Evolutionary conservation across 2,329 filamentous ascomycete genomes (phyloP).

Genomic region (Pezicula rhizophila): DNA sequence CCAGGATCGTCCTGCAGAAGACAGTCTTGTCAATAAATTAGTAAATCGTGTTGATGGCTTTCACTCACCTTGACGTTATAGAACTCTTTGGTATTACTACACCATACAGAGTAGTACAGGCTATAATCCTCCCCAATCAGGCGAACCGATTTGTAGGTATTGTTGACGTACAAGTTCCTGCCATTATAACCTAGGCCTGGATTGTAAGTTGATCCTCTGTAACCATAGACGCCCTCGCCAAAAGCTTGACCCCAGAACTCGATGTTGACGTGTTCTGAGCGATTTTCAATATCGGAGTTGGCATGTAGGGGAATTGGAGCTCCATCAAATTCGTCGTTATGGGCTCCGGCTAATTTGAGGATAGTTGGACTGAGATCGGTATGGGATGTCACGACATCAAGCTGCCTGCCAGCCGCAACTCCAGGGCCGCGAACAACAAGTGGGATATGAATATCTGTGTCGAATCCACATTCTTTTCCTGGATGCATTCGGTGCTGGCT

Average conservation of each 20-base stretch:
- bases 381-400: conserved; percentile 41
- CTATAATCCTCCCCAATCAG: conserved; percentile 42
- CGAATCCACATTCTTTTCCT: conserved; percentile 41
- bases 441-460: conserved; percentile 41
- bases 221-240: background rate
- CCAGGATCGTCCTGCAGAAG: conserved; percentile 39
- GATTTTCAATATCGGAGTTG: conserved; percentile 19
- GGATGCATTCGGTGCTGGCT: conserved; percentile 40
- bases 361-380: conserved; percentile 43
- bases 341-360: conserved; percentile 23
- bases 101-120: conserved; percentile 61
- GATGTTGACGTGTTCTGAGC: conserved; percentile 37
- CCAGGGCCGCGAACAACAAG: conserved; percentile 52
- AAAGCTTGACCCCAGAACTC: conserved; percentile 34
- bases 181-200: background rate
- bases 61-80: conserved; percentile 40
- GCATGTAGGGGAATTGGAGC: background rate
- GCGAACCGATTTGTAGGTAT: conserved; percentile 40
- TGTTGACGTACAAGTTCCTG: conserved; percentile 24
- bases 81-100: conserved; percentile 56
- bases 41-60: background rate
- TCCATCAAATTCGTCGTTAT: background rate
- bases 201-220: background rate
- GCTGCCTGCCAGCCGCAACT: conserved; percentile 31
- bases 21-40: background rate